phyloP scores from a whole-genome alignment of 2,329 filamentous ascomycete species.

The Fusarium avenaceum region DNA sequence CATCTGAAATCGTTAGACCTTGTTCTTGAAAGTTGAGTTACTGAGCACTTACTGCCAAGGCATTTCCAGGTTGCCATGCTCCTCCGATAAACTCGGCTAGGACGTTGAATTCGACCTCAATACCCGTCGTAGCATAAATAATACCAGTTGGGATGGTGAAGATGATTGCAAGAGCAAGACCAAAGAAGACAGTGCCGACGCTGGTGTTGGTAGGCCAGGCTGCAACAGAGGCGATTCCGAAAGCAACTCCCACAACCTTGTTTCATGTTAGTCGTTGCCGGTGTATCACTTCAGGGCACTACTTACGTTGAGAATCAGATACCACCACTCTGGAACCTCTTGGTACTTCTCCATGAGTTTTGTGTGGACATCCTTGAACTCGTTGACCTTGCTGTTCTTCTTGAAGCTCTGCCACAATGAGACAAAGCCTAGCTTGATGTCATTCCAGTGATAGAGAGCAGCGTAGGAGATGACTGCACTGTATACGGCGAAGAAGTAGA shows the following conservation, averaged over 20 bases:
- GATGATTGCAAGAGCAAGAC: conserved; percentile 57
- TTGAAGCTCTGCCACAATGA: conserved; percentile 37
- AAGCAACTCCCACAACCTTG: conserved; percentile 49
- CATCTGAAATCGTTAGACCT: conserved; percentile 48
- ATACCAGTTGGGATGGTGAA: conserved; percentile 62
- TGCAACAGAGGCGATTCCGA: conserved; percentile 55
- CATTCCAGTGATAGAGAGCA: conserved; percentile 52
- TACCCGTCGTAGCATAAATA: conserved; percentile 60
- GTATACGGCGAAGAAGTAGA: conserved; percentile 49
- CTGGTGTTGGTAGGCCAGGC: conserved; percentile 60
- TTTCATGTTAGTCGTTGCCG: neutral
- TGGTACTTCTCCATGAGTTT: conserved; percentile 60
- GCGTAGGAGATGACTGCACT: conserved; percentile 55
- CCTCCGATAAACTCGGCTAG: conserved; percentile 64
- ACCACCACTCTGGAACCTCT: conserved; percentile 65
- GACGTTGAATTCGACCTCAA: conserved; percentile 60
- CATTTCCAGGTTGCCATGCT: conserved; percentile 58
- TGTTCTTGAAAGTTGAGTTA: accelerated
- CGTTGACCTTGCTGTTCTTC: conserved; percentile 11
- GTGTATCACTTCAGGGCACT: accelerated
- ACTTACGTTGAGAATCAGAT: conserved; percentile 44
- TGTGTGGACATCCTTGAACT: conserved; percentile 59
- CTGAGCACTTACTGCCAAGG: conserved; percentile 50
- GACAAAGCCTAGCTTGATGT: conserved; percentile 52
- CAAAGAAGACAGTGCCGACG: conserved; percentile 60